A percentile compares a stretch with the other conserved stretches of the same genome.
These are phyloP conservation scores for Solanum chiquidenum DNA, from an alignment of 257 asterid genomes.

Conservation along the genomic window DNA sequence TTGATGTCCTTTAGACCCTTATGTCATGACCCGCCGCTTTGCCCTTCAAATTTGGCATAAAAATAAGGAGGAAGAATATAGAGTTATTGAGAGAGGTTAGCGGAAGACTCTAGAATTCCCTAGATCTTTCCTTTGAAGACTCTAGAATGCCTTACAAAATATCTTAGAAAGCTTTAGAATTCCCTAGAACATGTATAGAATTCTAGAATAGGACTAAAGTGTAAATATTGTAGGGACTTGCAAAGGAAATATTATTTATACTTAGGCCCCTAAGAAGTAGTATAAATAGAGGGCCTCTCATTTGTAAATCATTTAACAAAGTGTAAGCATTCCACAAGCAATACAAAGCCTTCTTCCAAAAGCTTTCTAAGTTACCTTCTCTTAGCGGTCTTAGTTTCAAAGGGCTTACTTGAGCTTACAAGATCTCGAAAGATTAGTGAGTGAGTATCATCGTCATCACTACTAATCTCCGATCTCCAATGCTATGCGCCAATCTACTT, in stretches of 20 bases:
- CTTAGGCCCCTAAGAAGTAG: neutral
- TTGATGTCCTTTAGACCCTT: too few species aligned
- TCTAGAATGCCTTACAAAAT: neutral
- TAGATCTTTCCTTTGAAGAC: too few species aligned
- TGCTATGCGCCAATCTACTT: slow-evolving; percentile 18
- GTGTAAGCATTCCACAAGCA: neutral
- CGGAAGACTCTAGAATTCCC: neutral
- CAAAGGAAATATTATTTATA: neutral
- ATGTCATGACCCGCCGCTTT: too few species aligned
- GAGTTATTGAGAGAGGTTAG: neutral
- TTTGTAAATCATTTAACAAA: neutral
- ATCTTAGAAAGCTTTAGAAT: neutral
- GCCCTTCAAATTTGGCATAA: too few species aligned
- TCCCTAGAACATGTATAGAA: neutral
- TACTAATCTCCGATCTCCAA: slow-evolving; percentile 15
- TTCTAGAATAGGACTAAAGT: neutral
- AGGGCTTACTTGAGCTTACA: neutral
- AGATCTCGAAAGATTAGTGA: neutral
- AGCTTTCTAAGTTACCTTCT: neutral
- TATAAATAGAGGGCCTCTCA: too few species aligned
- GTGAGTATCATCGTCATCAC: neutral
- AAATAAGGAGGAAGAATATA: too few species aligned
- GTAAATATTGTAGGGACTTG: neutral
- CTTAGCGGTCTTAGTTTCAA: neutral
- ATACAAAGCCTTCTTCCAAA: neutral